These are phyloP conservation scores for Clohesyomyces aquaticus DNA, from an alignment of 495 filamentous ascomycete genomes.

Conservation along the genomic window DNA sequence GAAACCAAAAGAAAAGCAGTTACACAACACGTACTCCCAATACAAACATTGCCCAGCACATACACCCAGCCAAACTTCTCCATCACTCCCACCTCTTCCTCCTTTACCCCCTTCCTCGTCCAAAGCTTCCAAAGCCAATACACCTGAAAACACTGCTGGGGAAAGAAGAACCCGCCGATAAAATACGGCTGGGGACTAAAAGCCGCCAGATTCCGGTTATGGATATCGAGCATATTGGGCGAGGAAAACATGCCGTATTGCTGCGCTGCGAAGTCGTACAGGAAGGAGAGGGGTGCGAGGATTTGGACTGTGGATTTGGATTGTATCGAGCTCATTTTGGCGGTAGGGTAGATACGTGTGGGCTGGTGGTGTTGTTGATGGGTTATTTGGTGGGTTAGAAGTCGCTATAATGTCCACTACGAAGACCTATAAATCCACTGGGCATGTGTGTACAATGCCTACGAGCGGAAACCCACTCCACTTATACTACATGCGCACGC, in stretches of 20 bases:
- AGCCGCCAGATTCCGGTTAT: conserved; percentile 57
- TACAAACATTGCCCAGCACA: conserved; percentile 56
- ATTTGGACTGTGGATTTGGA: conserved; percentile 42
- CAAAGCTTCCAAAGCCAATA: conserved; percentile 56
- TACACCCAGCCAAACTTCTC: conserved; percentile 55
- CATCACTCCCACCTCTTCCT: conserved; percentile 46
- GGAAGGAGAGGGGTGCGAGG: conserved; percentile 53
- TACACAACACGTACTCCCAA: conserved; percentile 49
- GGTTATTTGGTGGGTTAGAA: not conserved
- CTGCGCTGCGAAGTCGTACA: conserved; percentile 54
- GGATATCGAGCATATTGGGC: conserved; percentile 58
- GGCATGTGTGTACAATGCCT: no score
- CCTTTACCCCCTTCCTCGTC: conserved; percentile 41
- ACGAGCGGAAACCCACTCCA: no score
- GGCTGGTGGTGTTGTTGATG: not conserved
- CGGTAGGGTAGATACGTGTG: no score
- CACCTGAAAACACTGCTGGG: conserved; percentile 58
- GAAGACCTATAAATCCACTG: no score
- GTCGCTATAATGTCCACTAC: no score
- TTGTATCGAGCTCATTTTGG: conserved; percentile 42
- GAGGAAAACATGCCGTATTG: conserved; percentile 53
- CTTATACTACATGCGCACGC: no score
- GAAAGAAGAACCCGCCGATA: conserved; percentile 60
- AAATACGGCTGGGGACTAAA: conserved; percentile 57
- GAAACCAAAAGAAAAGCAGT: no score